Conservation (phyloP, 192 early-diverging fungal genomes). For the Coemansia sp. region DNA sequence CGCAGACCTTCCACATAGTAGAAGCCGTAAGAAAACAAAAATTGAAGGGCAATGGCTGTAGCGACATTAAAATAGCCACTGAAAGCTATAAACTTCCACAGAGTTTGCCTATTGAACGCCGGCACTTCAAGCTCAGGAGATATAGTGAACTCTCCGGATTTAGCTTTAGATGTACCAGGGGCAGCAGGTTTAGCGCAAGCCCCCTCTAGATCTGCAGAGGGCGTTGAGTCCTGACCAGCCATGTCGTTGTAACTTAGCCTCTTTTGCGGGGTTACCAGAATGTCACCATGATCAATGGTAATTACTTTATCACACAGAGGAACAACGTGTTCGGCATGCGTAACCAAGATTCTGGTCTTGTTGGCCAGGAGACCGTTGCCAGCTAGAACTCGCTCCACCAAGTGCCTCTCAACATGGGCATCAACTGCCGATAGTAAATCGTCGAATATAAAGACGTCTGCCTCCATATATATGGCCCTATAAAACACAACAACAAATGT, state of each 20-base stretch:
- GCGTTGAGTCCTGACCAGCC: not conserved
- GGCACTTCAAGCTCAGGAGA: constrained; percentile 14
- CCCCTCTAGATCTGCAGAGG: not conserved
- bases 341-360: constrained; percentile 42
- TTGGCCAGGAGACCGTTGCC: constrained; percentile 21
- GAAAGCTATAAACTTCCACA: constrained; percentile 13
- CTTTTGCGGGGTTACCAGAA: not conserved
- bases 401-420: constrained; percentile 26
- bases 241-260: not conserved
- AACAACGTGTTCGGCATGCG: constrained; percentile 44
- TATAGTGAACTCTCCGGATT: constrained; percentile 5
- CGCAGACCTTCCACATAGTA: constrained; percentile 22
- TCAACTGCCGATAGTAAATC: constrained; percentile 42
- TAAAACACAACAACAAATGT: not conserved
- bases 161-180: not conserved
- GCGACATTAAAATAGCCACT: constrained; percentile 13
- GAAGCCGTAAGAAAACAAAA: constrained; percentile 7
- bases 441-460: constrained; percentile 55
- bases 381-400: constrained; percentile 34
- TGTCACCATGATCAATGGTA: constrained; percentile 9
- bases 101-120: not conserved
- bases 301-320: constrained; percentile 34
- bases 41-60: constrained; percentile 6
- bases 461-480: constrained; percentile 64
- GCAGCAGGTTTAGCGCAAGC: not conserved